These are phyloP conservation scores for Rhizopogon sp. DNA, from an alignment of 768 basidiomycete species.

Conservation along the genomic window DNA sequence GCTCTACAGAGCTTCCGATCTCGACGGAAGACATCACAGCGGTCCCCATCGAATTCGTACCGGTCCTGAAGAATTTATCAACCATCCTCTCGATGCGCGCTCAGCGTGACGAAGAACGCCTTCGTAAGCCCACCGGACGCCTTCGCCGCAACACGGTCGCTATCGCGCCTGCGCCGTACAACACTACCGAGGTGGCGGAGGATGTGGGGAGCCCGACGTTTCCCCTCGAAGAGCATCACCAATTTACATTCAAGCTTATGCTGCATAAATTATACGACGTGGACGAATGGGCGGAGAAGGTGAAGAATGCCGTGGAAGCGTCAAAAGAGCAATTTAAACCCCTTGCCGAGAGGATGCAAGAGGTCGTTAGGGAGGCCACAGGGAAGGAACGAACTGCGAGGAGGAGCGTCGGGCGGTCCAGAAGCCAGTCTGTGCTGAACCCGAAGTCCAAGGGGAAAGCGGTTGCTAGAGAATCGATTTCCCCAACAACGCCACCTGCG, in stretches of 20 bases:
- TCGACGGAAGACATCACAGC: constrained; percentile 26
- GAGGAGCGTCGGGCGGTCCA: constrained; percentile 22
- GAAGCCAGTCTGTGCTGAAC: constrained; percentile 29
- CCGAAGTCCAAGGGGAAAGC: constrained; percentile 10
- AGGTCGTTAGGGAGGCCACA: constrained; percentile 7
- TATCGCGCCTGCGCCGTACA: constrained; percentile 13
- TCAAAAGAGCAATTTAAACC: constrained; percentile 56
- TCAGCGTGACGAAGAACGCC: constrained; percentile 19
- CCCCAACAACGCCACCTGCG: not conserved
- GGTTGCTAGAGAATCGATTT: not conserved
- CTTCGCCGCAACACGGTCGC: constrained; percentile 19
- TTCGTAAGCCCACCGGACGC: constrained; percentile 2
- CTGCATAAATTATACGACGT: constrained; percentile 58
- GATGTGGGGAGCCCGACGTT: constrained; percentile 34
- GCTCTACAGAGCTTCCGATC: constrained; percentile 13
- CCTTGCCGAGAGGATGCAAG: constrained; percentile 34
- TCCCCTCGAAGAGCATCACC: constrained; percentile 36
- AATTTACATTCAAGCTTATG: constrained; percentile 66
- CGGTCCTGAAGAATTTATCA: constrained; percentile 34
- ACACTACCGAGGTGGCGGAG: constrained; percentile 16
- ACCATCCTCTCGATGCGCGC: constrained; percentile 28
- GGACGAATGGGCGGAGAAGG: constrained; percentile 54
- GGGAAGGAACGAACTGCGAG: constrained; percentile 11
- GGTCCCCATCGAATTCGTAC: constrained; percentile 22
- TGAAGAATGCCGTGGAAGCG: constrained; percentile 45